phyloP scores from a whole-genome alignment of 371 early-diverging fungal species.

The Rhizopus delemar region DNA sequence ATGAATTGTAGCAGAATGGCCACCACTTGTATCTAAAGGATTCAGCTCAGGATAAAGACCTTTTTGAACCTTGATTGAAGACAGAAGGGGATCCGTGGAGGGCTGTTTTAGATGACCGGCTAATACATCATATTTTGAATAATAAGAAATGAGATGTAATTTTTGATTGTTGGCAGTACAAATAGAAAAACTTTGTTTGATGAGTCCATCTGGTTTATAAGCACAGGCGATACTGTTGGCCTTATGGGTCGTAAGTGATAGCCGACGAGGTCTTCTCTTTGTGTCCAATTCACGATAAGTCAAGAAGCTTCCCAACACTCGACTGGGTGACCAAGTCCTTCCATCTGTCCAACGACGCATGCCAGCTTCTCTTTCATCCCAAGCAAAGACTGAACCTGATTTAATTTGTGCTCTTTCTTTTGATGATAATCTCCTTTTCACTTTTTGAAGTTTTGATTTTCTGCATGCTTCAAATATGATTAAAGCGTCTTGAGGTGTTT shows the following conservation, averaged over 20 bases:
- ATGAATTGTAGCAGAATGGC: constrained; percentile 49
- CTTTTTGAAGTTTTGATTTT: constrained; percentile 61
- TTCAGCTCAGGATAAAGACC: constrained; percentile 67
- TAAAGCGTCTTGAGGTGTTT: constrained; percentile 80
- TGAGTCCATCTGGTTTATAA: constrained; percentile 59
- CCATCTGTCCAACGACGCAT: constrained; percentile 94
- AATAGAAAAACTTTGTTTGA: constrained; percentile 64
- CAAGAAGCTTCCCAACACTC: constrained; percentile 74
- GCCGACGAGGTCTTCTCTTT: constrained; percentile 48
- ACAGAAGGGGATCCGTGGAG: constrained; percentile 50
- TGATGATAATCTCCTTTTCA: constrained; percentile 74
- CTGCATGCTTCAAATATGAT: constrained; percentile 85
- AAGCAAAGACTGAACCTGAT: constrained; percentile 84
- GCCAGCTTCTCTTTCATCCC: constrained; percentile 83
- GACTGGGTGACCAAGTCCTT: constrained; percentile 82
- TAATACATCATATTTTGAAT: constrained; percentile 72
- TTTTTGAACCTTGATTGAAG: constrained; percentile 57
- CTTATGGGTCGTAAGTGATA: constrained; percentile 28
- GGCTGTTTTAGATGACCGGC: constrained; percentile 57
- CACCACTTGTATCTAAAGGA: constrained; percentile 50
- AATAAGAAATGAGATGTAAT: constrained; percentile 87
- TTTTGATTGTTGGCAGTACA: constrained; percentile 79
- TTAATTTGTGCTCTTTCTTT: constrained; percentile 63
- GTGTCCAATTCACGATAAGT: constrained; percentile 76
- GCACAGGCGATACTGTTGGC: constrained; percentile 48